phyloP scores from a whole-genome alignment of 257 asterid genomes.

The Solanum peruvianum region DNA sequence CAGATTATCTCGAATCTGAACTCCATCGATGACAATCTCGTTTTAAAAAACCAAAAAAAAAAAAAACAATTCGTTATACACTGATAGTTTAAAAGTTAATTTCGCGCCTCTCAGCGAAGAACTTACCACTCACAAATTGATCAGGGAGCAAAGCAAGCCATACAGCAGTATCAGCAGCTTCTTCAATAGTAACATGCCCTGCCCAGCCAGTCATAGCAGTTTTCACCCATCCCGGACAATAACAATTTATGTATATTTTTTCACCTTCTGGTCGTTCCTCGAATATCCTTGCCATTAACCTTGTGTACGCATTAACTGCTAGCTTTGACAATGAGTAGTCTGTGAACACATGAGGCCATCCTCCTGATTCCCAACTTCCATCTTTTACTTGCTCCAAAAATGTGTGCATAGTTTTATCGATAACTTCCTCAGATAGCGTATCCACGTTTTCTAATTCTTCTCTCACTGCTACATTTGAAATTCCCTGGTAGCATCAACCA shows the following conservation, averaged over 20 bases:
- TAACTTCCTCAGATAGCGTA: constrained; percentile 53
- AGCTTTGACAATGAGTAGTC: constrained; percentile 88
- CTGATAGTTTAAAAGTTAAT: constrained; percentile 36
- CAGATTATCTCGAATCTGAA: background rate
- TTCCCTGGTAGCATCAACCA: constrained; percentile 35
- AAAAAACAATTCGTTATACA: background rate
- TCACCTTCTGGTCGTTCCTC: constrained; percentile 43
- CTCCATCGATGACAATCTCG: background rate
- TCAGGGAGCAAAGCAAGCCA: constrained; percentile 86
- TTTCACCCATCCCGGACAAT: constrained; percentile 93
- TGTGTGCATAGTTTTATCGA: constrained; percentile 34
- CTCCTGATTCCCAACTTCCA: constrained; percentile 64
- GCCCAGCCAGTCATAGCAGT: constrained; percentile 96
- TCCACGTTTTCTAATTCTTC: constrained; percentile 46
- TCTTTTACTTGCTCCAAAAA: constrained; percentile 65
- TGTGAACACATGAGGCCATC: constrained; percentile 81
- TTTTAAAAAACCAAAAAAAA: background rate
- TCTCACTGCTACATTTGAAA: constrained; percentile 50
- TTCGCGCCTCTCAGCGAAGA: constrained; percentile 90
- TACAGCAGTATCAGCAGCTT: constrained; percentile 91
- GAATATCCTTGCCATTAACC: constrained; percentile 39
- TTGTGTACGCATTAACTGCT: constrained; percentile 60
- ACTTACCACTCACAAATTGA: constrained; percentile 47
- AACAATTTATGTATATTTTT: constrained; percentile 65
- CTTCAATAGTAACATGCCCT: constrained; percentile 64